Evolutionary conservation across 176 grass and related monocot species (phyloP), one percentile per base, ranked within the genome.

Genomic region (Echinochloa phyllopogon): DNA sequence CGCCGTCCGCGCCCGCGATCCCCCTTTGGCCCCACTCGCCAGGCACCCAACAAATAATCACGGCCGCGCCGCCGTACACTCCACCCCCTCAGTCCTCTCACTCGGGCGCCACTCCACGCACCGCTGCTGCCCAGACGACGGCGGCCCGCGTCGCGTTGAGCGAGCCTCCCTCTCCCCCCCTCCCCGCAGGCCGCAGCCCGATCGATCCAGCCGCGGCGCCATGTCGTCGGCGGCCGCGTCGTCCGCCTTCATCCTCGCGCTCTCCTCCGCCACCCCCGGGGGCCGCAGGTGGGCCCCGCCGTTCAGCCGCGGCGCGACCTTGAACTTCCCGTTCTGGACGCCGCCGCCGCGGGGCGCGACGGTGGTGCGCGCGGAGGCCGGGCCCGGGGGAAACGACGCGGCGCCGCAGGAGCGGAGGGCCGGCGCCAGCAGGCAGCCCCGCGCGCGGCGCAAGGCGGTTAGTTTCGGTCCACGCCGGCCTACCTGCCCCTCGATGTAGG

Each of bases 151-250:
- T 7, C 38, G 3, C 27, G 36, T 21, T 40, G 64, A 27, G 38
- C 64, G 38, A 68, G 65, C 65, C 41, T 48, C 29, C 66, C 38
- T 1, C 8, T 8, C 50, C 24, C n/a, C 16, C 12, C 10, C 5
- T 24, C 15, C 42, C 42, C 42, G 42, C n/a, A n/a, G n/a, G n/a
- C n/a, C n/a, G n/a, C n/a, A n/a, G n/a, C n/a, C 29, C 29, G 29
- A 17, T 33, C 65, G 61, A 84, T 87, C 80, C 57, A 5, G 45
- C 70, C 53, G 38, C 69, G 55, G 51, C 24, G n/a, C 83, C 73
- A 74, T 86, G 88, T 78, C 79, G 72, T 86, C 84, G 72, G 72
- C 72, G 45, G 38, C 81, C 65, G 56, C 56, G 13, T 73, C 87
- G 23, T 52, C 80, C 21, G 56, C 60, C 12, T 87, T 87, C 78